Percentiles rank a stretch among this genome's conserved stretches.
Evolutionary conservation across 345 rosid genomes (phyloP).

Genomic region (Noccaea bulbosa): DNA sequence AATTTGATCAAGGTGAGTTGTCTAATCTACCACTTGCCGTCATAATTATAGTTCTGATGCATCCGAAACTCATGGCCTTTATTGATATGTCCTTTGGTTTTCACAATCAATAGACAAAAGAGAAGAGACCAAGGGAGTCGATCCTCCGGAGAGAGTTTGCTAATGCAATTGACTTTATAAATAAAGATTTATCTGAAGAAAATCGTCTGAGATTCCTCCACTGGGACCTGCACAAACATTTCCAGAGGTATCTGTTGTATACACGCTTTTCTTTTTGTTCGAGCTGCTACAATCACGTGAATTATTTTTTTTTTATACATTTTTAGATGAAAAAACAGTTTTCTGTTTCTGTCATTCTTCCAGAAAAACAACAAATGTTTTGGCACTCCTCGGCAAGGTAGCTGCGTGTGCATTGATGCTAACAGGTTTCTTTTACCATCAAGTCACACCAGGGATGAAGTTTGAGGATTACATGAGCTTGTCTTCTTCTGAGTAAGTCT

Average conservation of each 20-base stretch:
- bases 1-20: slow-evolving; percentile 82
- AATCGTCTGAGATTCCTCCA: slow-evolving; percentile 69
- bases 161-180: slow-evolving; percentile 87
- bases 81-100: slow-evolving; percentile 17
- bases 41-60: slow-evolving; percentile 4
- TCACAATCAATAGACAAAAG: slow-evolving; percentile 42
- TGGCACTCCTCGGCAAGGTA: slow-evolving; percentile 81
- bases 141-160: slow-evolving; percentile 96
- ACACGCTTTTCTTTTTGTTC: slow-evolving; percentile 5
- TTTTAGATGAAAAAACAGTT: background rate
- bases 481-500: slow-evolving; percentile 69
- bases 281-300: slow-evolving; percentile 14
- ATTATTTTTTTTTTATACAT: background rate
- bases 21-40: slow-evolving; percentile 12
- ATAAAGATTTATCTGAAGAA: slow-evolving; percentile 85
- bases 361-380: slow-evolving; percentile 85
- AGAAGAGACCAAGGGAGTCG: slow-evolving; percentile 80
- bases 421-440: slow-evolving; percentile 90
- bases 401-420: slow-evolving; percentile 74
- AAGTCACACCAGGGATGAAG: slow-evolving; percentile 66
- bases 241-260: slow-evolving; percentile 61
- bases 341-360: slow-evolving; percentile 35
- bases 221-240: slow-evolving; percentile 65
- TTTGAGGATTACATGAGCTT: slow-evolving; percentile 52
- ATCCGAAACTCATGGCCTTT: background rate